These are phyloP conservation scores for Candida orba DNA, from an alignment of 805 yeast species.

Conservation along the genomic window DNA sequence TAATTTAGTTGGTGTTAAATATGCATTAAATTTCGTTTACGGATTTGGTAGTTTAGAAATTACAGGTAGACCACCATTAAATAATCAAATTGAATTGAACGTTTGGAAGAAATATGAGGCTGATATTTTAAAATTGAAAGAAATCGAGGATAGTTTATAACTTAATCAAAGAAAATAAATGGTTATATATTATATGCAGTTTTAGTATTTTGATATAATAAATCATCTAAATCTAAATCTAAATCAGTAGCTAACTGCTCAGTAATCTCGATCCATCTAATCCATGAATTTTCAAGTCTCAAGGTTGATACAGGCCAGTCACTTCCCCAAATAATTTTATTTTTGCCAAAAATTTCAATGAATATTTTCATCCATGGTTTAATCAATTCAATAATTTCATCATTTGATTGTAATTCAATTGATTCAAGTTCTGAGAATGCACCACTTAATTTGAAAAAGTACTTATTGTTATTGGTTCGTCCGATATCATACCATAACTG, in stretches of 20 bases:
- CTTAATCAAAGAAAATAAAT: no score
- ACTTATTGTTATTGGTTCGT: slow-evolving; percentile 9
- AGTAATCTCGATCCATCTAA: slow-evolving; percentile 22
- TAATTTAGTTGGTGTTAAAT: slow-evolving; percentile 28
- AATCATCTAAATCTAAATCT: slow-evolving; percentile 9
- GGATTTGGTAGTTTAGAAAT: slow-evolving; percentile 22
- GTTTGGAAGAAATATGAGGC: slow-evolving; percentile 12
- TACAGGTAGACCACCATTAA: slow-evolving; percentile 29
- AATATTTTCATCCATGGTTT: slow-evolving; percentile 30
- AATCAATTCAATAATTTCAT: slow-evolving; percentile 13
- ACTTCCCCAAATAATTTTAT: slow-evolving; percentile 33
- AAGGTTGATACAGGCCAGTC: slow-evolving; percentile 37
- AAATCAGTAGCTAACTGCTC: slow-evolving; percentile 16
- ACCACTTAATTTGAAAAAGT: slow-evolving; percentile 35
- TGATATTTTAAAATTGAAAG: slow-evolving; percentile 13
- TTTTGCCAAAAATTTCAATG: slow-evolving; percentile 26
- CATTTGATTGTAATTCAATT: slow-evolving; percentile 11
- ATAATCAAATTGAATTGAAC: slow-evolving; percentile 6
- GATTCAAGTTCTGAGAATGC: slow-evolving; percentile 28
- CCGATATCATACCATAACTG: slow-evolving; percentile 18
- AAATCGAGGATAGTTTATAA: slow-evolving; percentile 7
- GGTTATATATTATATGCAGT: slow-evolving; percentile 16
- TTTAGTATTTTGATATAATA: slow-evolving; percentile 17
- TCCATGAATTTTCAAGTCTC: slow-evolving; percentile 11
- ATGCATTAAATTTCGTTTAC: slow-evolving; percentile 17